Base-by-base conservation (phyloP, 148 eudicot species). In the Chenopodium album region DNA sequence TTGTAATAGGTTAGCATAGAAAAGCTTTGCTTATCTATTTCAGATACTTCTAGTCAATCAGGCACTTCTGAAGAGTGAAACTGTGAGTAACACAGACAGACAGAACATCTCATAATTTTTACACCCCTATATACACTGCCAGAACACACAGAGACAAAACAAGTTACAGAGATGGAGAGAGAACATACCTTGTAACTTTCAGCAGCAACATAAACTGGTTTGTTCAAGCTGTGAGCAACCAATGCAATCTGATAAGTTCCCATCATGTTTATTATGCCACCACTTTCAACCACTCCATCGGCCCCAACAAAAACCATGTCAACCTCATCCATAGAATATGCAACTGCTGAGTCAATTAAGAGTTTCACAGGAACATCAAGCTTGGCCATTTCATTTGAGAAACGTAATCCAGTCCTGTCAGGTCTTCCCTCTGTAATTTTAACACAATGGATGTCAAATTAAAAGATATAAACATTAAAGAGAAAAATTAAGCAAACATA, bases 221-320 rank as follows among this genome's bases (percentile, higher is more conserved):
- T 94, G 84, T 91, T 89, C 97, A 93, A 91, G 94, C 90, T 89
- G 68, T 90, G 90, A 2, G 98, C 98, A 78, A 94, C 93, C 86
- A 94, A 81, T 13, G 97, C 97, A 85, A 93, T 93, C 88, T 93
- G 98, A 79, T 95, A 95, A 6, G 98, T 92, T 31, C 98, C 98
- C 98, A 95, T 95, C 98, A 95, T 95, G 87, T 95, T 95, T 46
- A 95, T 95, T 54, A 95, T 90, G 63, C 98, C 98, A 77, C 98
- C 98, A 82, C 98, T 93, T 85, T 95, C 98, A 31, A 95, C 98
- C 59, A 95, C 97, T 52, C 98, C 98, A 82, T 95, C 98, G 22
- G 98, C 98, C 85, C 98, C 98, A 62, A 95, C 93, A 85, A 95
- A 86, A 37, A 93, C 94, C 98, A 95, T 95, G 87, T 95, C 98